phyloP scores from a whole-genome alignment of 768 basidiomycete species.

The Russula lepida region DNA sequence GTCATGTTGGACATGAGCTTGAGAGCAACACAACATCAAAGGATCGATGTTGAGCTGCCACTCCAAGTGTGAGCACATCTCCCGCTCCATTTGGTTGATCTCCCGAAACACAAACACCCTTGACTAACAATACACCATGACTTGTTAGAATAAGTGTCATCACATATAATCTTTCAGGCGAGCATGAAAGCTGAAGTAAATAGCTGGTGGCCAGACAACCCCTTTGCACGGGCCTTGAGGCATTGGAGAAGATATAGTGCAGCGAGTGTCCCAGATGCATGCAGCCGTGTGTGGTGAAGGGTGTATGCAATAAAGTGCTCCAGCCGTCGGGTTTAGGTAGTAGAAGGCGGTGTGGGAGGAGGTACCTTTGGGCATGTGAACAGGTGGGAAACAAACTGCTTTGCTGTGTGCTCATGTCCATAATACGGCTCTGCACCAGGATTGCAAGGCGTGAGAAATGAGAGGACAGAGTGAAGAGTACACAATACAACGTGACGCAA shows the following conservation, averaged over 20 bases:
- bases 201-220: slow-evolving; percentile 81
- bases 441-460: no score
- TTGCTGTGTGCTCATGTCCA: no score
- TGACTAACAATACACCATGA: slow-evolving; percentile 60
- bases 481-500: no score
- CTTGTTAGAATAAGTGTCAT: slow-evolving; percentile 64
- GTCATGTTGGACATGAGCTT: slow-evolving; percentile 49
- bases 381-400: no score
- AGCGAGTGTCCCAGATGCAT: slow-evolving; percentile 48
- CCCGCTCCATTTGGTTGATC: slow-evolving; percentile 95
- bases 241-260: slow-evolving; percentile 66
- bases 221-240: slow-evolving; percentile 79
- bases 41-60: slow-evolving; percentile 82
- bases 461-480: no score
- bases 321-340: slow-evolving; percentile 36
- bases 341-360: no score
- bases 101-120: slow-evolving; percentile 65
- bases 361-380: no score
- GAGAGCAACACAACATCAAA: slow-evolving; percentile 49
- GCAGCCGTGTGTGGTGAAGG: slow-evolving; percentile 66
- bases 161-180: slow-evolving; percentile 67
- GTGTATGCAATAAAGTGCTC: slow-evolving; percentile 83
- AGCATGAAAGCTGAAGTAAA: slow-evolving; percentile 95
- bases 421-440: no score
- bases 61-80: slow-evolving; percentile 89